These are phyloP conservation scores for Clarireedia paspali DNA, from an alignment of 2,329 filamentous ascomycete genomes.

Conservation along the genomic window DNA sequence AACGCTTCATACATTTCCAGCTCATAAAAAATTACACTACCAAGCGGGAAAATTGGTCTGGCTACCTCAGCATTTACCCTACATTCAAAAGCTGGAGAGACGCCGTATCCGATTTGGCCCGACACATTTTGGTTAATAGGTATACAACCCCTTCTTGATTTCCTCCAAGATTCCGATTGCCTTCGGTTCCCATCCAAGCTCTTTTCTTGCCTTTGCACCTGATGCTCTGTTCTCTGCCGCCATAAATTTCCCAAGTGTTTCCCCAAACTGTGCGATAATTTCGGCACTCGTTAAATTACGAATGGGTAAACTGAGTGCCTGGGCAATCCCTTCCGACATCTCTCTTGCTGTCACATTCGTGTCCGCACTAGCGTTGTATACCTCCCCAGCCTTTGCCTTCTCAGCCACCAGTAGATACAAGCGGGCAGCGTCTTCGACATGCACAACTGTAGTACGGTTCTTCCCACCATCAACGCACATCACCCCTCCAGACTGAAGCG, in stretches of 20 bases:
- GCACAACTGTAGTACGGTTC: slow-evolving; percentile 27
- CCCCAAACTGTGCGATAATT: not conserved
- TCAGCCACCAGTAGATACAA: slow-evolving; percentile 34
- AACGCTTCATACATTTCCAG: too few species aligned
- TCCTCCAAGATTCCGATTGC: not conserved
- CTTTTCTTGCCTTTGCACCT: not conserved
- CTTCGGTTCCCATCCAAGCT: not conserved
- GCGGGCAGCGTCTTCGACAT: slow-evolving; percentile 37
- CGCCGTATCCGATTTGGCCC: too few species aligned
- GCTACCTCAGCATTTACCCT: too few species aligned
- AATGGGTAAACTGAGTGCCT: slow-evolving; percentile 16
- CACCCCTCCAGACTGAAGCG: slow-evolving; percentile 25
- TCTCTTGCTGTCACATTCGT: slow-evolving; percentile 30
- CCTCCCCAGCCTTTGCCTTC: slow-evolving; percentile 29
- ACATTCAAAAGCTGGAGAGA: too few species aligned
- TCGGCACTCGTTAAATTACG: not conserved
- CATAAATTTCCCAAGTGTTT: not conserved
- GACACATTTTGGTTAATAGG: not conserved
- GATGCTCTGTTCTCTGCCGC: slow-evolving; percentile 1
- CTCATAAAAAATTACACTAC: too few species aligned
- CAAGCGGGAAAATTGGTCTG: too few species aligned
- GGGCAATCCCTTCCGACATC: slow-evolving; percentile 26
- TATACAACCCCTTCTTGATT: not conserved
- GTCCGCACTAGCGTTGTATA: slow-evolving; percentile 30
- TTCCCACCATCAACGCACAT: slow-evolving; percentile 28